These are phyloP conservation scores for Apiospora hydei DNA, from an alignment of 2,329 filamentous ascomycete species.

Conservation along the genomic window DNA sequence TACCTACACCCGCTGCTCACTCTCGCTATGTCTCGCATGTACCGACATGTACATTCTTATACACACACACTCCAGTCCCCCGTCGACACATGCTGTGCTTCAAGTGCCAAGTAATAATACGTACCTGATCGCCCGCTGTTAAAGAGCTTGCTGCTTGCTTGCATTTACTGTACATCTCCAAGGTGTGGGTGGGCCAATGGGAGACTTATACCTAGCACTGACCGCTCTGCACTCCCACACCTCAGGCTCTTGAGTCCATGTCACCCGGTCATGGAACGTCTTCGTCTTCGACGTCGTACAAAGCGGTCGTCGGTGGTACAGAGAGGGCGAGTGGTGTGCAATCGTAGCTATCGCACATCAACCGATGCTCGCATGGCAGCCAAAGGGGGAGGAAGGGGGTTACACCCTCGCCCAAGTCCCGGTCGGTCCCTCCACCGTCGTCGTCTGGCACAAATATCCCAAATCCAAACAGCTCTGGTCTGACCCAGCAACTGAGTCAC, in stretches of 20 bases:
- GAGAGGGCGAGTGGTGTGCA: not conserved
- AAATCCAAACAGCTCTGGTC: conserved; percentile 14
- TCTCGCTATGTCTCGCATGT: not conserved
- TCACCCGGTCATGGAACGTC: conserved; percentile 19
- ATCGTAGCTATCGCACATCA: not conserved
- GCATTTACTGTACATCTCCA: not conserved
- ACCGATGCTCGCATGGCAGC: conserved; percentile 9
- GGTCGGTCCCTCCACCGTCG: conserved; percentile 3
- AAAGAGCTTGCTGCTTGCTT: conserved; percentile 20
- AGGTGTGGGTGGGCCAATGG: conserved; percentile 23
- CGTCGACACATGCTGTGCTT: not conserved
- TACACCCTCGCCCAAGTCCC: conserved; percentile 1
- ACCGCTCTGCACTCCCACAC: conserved; percentile 19
- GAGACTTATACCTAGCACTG: not conserved
- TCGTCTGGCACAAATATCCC: conserved; percentile 6
- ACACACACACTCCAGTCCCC: not conserved
- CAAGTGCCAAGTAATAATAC: not conserved
- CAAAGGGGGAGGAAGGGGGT: not conserved
- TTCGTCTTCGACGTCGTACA: not conserved
- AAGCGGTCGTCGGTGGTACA: not conserved
- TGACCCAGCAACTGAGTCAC: conserved; percentile 21
- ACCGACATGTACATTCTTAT: not conserved
- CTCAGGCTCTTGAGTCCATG: not conserved
- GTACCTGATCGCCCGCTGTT: conserved; percentile 8
- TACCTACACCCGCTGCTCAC: not conserved